These are phyloP conservation scores for Coffea humblotiana DNA, from an alignment of 305 asterid species.

Conservation along the genomic window DNA sequence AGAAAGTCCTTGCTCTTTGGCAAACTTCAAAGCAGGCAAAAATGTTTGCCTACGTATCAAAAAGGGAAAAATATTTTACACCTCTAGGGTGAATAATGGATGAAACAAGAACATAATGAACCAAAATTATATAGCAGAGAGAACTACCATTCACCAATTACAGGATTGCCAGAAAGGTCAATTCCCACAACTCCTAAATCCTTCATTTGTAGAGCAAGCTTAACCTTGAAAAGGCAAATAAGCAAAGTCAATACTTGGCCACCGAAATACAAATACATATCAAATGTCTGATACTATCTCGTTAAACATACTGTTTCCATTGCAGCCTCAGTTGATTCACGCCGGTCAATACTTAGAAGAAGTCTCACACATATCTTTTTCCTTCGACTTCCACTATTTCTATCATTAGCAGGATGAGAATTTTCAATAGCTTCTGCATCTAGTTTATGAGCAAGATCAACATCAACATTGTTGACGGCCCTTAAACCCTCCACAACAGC, in stretches of 20 bases:
- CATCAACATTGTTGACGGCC: constrained; percentile 54
- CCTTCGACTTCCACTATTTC: constrained; percentile 34
- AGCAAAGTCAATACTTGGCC: constrained; percentile 18
- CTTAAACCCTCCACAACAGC: constrained; percentile 77
- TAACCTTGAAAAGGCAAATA: constrained; percentile 49
- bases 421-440: constrained; percentile 21
- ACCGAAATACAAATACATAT: background rate
- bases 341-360: constrained; percentile 91
- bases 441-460: constrained; percentile 44
- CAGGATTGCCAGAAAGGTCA: constrained; percentile 88
- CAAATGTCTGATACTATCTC: background rate
- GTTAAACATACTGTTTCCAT: constrained; percentile 81
- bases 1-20: constrained; percentile 72
- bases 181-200: constrained; percentile 77
- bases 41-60: constrained; percentile 56
- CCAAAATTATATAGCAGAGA: background rate
- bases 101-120: background rate
- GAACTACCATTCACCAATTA: constrained; percentile 77
- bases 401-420: constrained; percentile 23
- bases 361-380: constrained; percentile 77
- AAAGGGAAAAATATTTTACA: constrained; percentile 20
- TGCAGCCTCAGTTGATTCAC: constrained; percentile 85
- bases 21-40: constrained; percentile 80
- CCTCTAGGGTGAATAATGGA: constrained; percentile 10
- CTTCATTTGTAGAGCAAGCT: constrained; percentile 76